These are phyloP conservation scores for Hanseniaspora vineae DNA, from an alignment of 805 yeast species.

Conservation along the genomic window DNA sequence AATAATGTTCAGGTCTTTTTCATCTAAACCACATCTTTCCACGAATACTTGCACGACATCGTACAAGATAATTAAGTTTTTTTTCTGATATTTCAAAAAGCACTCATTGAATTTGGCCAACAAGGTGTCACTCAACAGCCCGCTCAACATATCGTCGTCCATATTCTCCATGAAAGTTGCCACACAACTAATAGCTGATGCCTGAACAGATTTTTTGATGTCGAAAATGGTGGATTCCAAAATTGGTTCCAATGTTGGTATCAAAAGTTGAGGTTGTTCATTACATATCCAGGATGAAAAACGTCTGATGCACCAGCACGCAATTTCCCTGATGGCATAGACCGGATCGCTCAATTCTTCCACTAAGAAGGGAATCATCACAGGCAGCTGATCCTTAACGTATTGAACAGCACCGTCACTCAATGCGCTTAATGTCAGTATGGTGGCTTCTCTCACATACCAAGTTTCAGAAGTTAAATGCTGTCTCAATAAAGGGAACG, in stretches of 20 bases:
- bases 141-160: slow-evolving; percentile 46
- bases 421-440: slow-evolving; percentile 89
- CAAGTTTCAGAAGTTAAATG: slow-evolving; percentile 60
- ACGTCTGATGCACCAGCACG: slow-evolving; percentile 92
- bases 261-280: slow-evolving; percentile 56
- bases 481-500: slow-evolving; percentile 66
- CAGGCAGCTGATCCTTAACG: slow-evolving; percentile 61
- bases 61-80: slow-evolving; percentile 68
- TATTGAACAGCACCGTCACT: slow-evolving; percentile 76
- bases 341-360: slow-evolving; percentile 63
- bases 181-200: slow-evolving; percentile 80
- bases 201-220: slow-evolving; percentile 84
- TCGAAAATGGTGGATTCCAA: slow-evolving; percentile 60
- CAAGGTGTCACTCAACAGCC: slow-evolving; percentile 48
- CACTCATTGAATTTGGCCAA: slow-evolving; percentile 61
- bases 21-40: slow-evolving; percentile 45
- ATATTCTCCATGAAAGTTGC: slow-evolving; percentile 73
- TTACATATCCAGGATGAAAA: slow-evolving; percentile 71
- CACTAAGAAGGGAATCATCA: slow-evolving; percentile 72
- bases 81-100: slow-evolving; percentile 66
- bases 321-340: slow-evolving; percentile 79
- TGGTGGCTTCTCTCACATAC: slow-evolving; percentile 89
- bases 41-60: slow-evolving; percentile 87
- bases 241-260: slow-evolving; percentile 68
- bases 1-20: slow-evolving; percentile 43